Evolutionary conservation across 352 stramenopile species (phyloP), one percentile per base, ranked within the genome.

Genomic region (Globisporangium nunn): DNA sequence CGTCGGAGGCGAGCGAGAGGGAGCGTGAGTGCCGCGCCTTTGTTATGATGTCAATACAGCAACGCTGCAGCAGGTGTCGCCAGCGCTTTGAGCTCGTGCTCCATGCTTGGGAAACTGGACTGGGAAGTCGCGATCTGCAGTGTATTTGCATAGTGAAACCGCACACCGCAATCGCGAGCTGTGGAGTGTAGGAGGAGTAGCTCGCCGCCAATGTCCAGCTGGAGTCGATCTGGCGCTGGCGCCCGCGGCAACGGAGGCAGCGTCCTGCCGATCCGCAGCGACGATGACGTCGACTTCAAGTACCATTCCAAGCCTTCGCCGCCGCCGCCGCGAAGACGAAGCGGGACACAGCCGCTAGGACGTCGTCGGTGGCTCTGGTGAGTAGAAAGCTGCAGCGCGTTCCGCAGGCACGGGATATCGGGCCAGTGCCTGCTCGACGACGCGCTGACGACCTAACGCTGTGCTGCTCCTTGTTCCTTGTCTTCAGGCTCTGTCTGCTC

Each of bases 401-500:
- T 2, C 33, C 10, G 47, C 11, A 14, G 11, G 6, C 33, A 23
- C 23, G 23, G 23, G 23, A 23, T 23, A 23, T 23, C 23, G 23
- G 23, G 23, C 23, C 23, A 23, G 23, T 23, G 47, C 6, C 18
- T 39, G 47, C 5, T 6, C 11, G 28, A 39, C 2, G 23, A 14
- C 3, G 11, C 37, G 17, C 11, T 14, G 11, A 10, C 6, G 37
- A 43, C 37, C 37, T 17, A 4, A 6, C 11, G 48, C 12, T 11
- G 23, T 52, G 29, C 8, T 53, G 12, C 49, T 53, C 29, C 43
- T 4, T 55, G 4, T 17, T 39, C 39, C 18, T 44, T 17, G 15
- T 33, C 18, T 11, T 0, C 8, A 83, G 73, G 71, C 47, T 75
- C 45, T 74, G 82, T 17, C 52, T 88, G 43, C 37, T 87, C 37